Evolutionary conservation across 2,329 filamentous ascomycete species (phyloP).

Genomic region (Ascochyta lentis): DNA sequence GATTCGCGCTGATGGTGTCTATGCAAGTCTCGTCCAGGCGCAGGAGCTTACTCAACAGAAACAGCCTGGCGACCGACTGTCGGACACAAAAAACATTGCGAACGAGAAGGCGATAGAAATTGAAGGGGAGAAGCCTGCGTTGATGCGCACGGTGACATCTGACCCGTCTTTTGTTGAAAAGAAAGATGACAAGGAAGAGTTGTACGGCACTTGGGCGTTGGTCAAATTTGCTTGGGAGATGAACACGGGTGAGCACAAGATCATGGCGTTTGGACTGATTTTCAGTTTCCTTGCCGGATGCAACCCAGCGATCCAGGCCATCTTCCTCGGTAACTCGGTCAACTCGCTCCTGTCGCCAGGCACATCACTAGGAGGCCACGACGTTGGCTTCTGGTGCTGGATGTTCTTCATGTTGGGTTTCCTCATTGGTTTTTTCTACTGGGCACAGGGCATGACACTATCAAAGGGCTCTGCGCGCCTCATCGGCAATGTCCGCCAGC

Average conservation of each 20-base stretch:
- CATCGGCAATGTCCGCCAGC: slow-evolving; percentile 80
- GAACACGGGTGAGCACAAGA: slow-evolving; percentile 44
- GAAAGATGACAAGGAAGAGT: slow-evolving; percentile 33
- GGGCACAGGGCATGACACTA: slow-evolving; percentile 58
- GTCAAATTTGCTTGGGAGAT: slow-evolving; percentile 42
- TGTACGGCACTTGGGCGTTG: slow-evolving; percentile 53
- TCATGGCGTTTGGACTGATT: slow-evolving; percentile 52
- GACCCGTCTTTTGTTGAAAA: slow-evolving; percentile 69
- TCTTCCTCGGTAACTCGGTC: slow-evolving; percentile 86
- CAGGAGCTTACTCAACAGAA: slow-evolving; percentile 64
- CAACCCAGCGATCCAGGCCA: slow-evolving; percentile 61
- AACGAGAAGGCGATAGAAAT: slow-evolving; percentile 26
- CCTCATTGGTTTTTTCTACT: slow-evolving; percentile 35
- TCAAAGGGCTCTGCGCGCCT: slow-evolving; percentile 65
- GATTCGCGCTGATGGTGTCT: slow-evolving; percentile 73
- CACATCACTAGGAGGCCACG: slow-evolving; percentile 63
- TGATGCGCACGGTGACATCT: slow-evolving; percentile 42
- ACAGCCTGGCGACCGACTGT: slow-evolving; percentile 28
- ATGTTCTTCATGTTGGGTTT: slow-evolving; percentile 48
- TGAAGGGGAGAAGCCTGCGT: slow-evolving; percentile 36
- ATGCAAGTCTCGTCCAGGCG: slow-evolving; percentile 84
- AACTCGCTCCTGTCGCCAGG: slow-evolving; percentile 67
- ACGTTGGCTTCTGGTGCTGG: slow-evolving; percentile 66
- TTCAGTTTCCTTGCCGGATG: slow-evolving; percentile 46
- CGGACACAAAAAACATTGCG: slow-evolving; percentile 22